A percentile compares a stretch with the other conserved stretches of the same genome.
Conservation (phyloP, 2,329 filamentous ascomycete genomes). For the Madurella mycetomatis region DNA sequence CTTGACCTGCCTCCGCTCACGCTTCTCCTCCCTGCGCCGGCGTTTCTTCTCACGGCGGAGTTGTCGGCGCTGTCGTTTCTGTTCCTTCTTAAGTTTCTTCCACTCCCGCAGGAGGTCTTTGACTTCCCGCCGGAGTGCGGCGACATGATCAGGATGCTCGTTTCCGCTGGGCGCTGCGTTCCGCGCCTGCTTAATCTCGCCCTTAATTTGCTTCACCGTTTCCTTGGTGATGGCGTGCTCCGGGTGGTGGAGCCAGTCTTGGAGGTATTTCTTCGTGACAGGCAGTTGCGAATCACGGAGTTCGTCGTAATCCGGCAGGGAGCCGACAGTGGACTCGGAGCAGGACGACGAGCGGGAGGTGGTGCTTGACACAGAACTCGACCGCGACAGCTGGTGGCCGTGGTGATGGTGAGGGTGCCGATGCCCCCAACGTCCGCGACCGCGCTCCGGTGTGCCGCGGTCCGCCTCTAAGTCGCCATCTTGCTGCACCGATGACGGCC, state of each 20-base stretch:
- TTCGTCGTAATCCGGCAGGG: slow-evolving; percentile 51
- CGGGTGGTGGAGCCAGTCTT: slow-evolving; percentile 47
- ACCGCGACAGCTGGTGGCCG: slow-evolving; percentile 22
- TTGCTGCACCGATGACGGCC: not conserved
- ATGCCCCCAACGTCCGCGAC: slow-evolving; percentile 10
- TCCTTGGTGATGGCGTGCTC: slow-evolving; percentile 46
- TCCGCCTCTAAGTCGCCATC: not conserved
- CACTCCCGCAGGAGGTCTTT: slow-evolving; percentile 42
- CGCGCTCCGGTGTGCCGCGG: not conserved
- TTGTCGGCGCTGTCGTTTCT: slow-evolving; percentile 32
- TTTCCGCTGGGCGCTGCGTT: slow-evolving; percentile 12
- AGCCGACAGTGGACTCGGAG: slow-evolving; percentile 44
- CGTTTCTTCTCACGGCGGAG: slow-evolving; percentile 33
- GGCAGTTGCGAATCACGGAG: slow-evolving; percentile 47
- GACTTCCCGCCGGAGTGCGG: slow-evolving; percentile 41
- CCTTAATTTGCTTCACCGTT: slow-evolving; percentile 42
- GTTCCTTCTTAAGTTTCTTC: slow-evolving; percentile 37
- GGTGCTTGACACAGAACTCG: slow-evolving; percentile 33
- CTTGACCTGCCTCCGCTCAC: slow-evolving; percentile 22
- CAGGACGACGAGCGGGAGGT: slow-evolving; percentile 35
- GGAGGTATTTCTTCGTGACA: slow-evolving; percentile 40
- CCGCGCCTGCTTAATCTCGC: slow-evolving; percentile 26
- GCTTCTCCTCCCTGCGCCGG: slow-evolving; percentile 31
- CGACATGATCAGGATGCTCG: slow-evolving; percentile 16
- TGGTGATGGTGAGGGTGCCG: slow-evolving; percentile 2